Percentiles rank a stretch among this genome's conserved stretches.
phyloP scores from a whole-genome alignment of 2,329 filamentous ascomycete species.

The Coniochaeta ligniaria region DNA sequence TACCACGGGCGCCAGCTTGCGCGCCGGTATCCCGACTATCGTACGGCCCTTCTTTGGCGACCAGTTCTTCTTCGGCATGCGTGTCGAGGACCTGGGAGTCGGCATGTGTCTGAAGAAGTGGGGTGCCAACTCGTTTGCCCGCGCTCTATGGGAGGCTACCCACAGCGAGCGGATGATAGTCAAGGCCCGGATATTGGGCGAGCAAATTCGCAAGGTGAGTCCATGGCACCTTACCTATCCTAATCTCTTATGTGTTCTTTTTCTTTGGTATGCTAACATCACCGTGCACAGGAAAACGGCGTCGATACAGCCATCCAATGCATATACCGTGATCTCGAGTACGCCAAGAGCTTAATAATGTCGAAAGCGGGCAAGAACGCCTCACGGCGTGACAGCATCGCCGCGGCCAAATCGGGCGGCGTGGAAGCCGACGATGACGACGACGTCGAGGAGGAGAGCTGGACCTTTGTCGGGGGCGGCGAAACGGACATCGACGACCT shows the following conservation, averaged over 20 bases:
- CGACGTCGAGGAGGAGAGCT: conserved; percentile 69
- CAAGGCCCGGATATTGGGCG: conserved; percentile 75
- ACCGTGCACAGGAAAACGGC: conserved; percentile 63
- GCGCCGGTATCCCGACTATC: conserved; percentile 88
- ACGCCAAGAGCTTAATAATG: conserved; percentile 77
- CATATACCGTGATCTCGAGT: conserved; percentile 92
- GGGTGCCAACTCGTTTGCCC: conserved; percentile 77
- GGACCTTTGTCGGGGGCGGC: conserved; percentile 74
- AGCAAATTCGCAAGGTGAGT: conserved; percentile 78
- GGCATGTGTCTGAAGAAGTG: conserved; percentile 85
- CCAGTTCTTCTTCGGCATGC: conserved; percentile 88
- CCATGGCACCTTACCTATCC: background rate
- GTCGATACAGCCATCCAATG: conserved; percentile 86
- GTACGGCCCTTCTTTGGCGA: conserved; percentile 97
- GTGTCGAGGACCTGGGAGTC: conserved; percentile 89
- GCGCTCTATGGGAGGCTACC: conserved; percentile 85
- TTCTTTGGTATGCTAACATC: background rate
- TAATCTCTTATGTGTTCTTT: too few relatives aligned
- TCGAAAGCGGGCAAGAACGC: conserved; percentile 48
- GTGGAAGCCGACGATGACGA: conserved; percentile 38
- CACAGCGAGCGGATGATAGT: conserved; percentile 86
- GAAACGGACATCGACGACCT: conserved; percentile 36
- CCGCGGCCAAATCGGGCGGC: conserved; percentile 16
- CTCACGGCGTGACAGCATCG: conserved; percentile 17
- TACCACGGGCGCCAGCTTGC: conserved; percentile 86